A percentile compares a stretch with the other conserved stretches of the same genome.
These are phyloP conservation scores for Leishmania mexicana DNA, from an alignment of 208 protist genomes.

Conservation along the genomic window DNA sequence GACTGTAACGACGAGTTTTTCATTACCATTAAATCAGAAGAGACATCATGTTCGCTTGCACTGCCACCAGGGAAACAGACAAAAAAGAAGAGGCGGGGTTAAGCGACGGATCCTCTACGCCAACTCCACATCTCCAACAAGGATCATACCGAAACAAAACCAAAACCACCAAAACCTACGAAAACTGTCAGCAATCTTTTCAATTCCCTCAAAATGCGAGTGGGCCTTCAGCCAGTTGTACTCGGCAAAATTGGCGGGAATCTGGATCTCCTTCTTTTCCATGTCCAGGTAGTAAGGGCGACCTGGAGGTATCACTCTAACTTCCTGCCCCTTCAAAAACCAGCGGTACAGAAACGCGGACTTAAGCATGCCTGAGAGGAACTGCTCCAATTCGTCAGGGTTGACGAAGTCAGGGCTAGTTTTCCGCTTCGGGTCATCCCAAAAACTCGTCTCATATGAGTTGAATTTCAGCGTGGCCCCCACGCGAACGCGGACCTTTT, in stretches of 20 bases:
- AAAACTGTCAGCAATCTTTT: slow-evolving; percentile 54
- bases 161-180: slow-evolving; percentile 87
- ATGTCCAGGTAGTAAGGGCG: slow-evolving; percentile 68
- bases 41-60: not conserved
- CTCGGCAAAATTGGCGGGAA: slow-evolving; percentile 88
- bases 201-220: slow-evolving; percentile 57
- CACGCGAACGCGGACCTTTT: slow-evolving; percentile 75
- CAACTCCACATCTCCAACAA: slow-evolving; percentile 86
- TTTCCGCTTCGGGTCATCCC: slow-evolving; percentile 76
- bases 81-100: not conserved
- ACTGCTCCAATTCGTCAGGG: slow-evolving; percentile 77
- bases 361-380: slow-evolving; percentile 64
- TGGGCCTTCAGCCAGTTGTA: slow-evolving; percentile 86
- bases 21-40: slow-evolving; percentile 5
- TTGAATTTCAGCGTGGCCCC: slow-evolving; percentile 83
- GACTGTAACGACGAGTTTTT: slow-evolving; percentile 6
- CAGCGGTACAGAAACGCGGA: slow-evolving; percentile 81
- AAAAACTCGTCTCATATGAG: slow-evolving; percentile 77
- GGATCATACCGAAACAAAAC: slow-evolving; percentile 72
- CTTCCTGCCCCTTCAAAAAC: slow-evolving; percentile 81
- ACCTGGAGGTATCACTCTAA: slow-evolving; percentile 79
- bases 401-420: slow-evolving; percentile 69
- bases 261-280: slow-evolving; percentile 74
- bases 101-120: slow-evolving; percentile 32
- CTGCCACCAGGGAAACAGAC: not conserved